Conservation (phyloP, 192 early-diverging fungal genomes). For the Entophlyctis luteolus region DNA sequence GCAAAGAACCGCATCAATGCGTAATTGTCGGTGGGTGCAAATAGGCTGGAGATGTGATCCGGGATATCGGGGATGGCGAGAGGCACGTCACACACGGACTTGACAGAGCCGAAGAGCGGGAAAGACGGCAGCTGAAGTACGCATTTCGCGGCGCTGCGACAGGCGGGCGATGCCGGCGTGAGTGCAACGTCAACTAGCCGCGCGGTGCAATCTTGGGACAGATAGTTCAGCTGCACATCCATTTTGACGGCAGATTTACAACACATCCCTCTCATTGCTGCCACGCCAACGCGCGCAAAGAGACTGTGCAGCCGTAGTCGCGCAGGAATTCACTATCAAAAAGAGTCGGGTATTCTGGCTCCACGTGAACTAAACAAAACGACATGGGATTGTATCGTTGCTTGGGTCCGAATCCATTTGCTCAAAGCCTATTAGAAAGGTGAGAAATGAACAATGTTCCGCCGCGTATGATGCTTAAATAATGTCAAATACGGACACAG, state of each 20-base stretch:
- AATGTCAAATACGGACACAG: not conserved
- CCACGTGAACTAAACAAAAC: too few relatives aligned
- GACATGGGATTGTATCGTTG: too few relatives aligned
- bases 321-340: too few relatives aligned
- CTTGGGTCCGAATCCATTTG: too few relatives aligned
- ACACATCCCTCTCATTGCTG: too few relatives aligned
- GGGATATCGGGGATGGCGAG: not conserved
- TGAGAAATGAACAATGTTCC: slow-evolving; percentile 29
- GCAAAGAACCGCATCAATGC: not conserved
- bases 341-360: too few relatives aligned
- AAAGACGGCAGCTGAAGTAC: not conserved
- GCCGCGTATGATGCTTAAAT: slow-evolving; percentile 31
- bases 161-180: not conserved
- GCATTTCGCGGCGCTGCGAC: not conserved
- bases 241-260: too few relatives aligned
- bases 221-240: not conserved
- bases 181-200: not conserved
- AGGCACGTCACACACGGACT: not conserved
- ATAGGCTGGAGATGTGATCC: not conserved
- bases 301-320: too few relatives aligned
- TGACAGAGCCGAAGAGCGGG: not conserved
- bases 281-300: too few relatives aligned
- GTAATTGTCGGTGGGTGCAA: not conserved
- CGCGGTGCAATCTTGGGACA: not conserved
- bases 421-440: too few relatives aligned